Evolutionary conservation across 805 yeast genomes (phyloP), one percentile per base, ranked within the genome.

Genomic region (Candida xiaguanensis): DNA sequence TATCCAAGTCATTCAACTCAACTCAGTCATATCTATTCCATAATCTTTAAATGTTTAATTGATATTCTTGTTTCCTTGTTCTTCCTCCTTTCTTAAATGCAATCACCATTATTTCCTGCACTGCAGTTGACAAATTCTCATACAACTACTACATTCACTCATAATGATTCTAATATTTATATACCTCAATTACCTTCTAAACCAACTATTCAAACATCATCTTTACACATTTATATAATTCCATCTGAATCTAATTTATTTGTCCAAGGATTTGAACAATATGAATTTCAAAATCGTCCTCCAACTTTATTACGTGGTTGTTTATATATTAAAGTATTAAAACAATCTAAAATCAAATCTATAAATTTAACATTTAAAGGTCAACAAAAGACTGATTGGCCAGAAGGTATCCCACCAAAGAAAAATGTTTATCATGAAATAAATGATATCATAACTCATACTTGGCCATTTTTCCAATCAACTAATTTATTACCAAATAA

Each of bases 351-450:
- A 55, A 65, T 90, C 44, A 86, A 84, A 58, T 56, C 75, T 14
- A 76, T 90, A 9, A 56, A 65, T 4, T 65, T 90, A 34, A 65
- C 70, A 1, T 78, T 90, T 49, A 71, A 72, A 38, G 97, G 96
- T 1, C 55, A 59, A 1, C 75, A 85, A 26, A 72, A 85, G 47
- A 90, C 96, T 0, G 96, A 90, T 44, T 90, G 97, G 96, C 97
- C 97, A 2, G 97, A 93, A 54, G 99, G 99, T 2, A 90, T 91
- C 14, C 98, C 98, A 0, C 96, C 97, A 0, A 86, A 84, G 55
- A 80, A 80, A 48, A 67, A 69, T 13, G 84, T 80, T 11, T 80
- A 76, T 44, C 58, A 61, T 24, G 99, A 93, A 49, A 58, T 73
- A 16, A 76, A 75, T 45, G 84, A 77, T 38, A 56, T 90, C 17